Percentiles rank a stretch among this genome's conserved stretches.
phyloP scores from a whole-genome alignment of 2,329 filamentous ascomycete species.

The Aspergillus tanneri region DNA sequence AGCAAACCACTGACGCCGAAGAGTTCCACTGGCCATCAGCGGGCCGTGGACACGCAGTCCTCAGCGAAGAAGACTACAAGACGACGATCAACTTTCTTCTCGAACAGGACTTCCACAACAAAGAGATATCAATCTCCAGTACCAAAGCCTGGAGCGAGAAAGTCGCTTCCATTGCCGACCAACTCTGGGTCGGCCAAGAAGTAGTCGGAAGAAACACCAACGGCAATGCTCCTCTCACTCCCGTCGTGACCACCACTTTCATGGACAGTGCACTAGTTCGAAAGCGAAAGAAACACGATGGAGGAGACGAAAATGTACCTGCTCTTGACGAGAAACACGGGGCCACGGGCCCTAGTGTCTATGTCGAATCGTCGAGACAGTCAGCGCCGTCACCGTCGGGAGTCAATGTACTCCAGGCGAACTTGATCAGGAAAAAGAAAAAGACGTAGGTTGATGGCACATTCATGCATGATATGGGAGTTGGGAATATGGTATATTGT shows the following conservation, averaged over 20 bases:
- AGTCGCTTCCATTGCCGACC: slow-evolving; percentile 40
- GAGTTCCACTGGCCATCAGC: slow-evolving; percentile 37
- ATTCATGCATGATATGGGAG: neutral
- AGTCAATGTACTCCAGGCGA: slow-evolving; percentile 42
- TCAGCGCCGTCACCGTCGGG: slow-evolving; percentile 12
- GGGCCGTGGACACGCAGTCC: slow-evolving; percentile 36
- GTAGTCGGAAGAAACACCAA: slow-evolving; percentile 32
- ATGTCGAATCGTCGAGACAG: slow-evolving; percentile 1
- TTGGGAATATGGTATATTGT: neutral
- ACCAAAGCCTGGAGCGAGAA: slow-evolving; percentile 44
- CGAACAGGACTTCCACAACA: slow-evolving; percentile 44
- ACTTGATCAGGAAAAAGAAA: slow-evolving; percentile 43
- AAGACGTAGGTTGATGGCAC: slow-evolving; percentile 28
- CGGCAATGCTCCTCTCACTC: slow-evolving; percentile 13
- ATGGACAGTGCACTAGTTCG: slow-evolving; percentile 35
- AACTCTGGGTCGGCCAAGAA: slow-evolving; percentile 37
- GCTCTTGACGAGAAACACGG: neutral
- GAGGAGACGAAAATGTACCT: slow-evolving; percentile 14
- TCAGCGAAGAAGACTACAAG: slow-evolving; percentile 43
- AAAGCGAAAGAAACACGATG: slow-evolving; percentile 39
- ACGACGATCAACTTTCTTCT: slow-evolving; percentile 41
- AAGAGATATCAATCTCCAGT: slow-evolving; percentile 38
- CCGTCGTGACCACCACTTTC: slow-evolving; percentile 22
- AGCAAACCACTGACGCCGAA: slow-evolving; percentile 18
- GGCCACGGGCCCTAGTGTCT: neutral